phyloP scores from a whole-genome alignment of 352 stramenopile genomes.

The Phytophthora quininea region DNA sequence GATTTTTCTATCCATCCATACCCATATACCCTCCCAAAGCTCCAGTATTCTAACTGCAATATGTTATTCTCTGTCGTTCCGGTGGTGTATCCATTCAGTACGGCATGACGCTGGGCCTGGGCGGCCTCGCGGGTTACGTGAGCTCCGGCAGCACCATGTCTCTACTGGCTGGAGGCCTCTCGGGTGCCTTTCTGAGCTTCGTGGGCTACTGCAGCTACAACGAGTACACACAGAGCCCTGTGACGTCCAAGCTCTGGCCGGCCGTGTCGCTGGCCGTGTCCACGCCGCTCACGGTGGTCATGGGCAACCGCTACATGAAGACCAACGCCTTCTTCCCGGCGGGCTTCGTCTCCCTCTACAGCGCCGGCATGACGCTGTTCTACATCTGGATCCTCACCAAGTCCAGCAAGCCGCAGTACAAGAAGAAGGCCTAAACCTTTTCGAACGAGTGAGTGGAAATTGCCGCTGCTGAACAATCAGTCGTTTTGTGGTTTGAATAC shows the following conservation, averaged over 20 bases:
- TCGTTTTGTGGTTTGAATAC: slow-evolving; percentile 6
- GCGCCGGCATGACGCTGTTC: slow-evolving; percentile 80
- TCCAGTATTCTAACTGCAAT: too few species aligned
- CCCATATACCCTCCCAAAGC: background rate
- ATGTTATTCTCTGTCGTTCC: slow-evolving; percentile 6
- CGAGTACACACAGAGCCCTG: slow-evolving; percentile 81
- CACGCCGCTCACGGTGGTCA: slow-evolving; percentile 69
- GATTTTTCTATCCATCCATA: slow-evolving; percentile 11
- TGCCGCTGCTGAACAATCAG: background rate
- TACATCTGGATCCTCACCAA: slow-evolving; percentile 77
- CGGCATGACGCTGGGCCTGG: slow-evolving; percentile 70
- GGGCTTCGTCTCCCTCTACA: slow-evolving; percentile 64
- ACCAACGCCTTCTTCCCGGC: slow-evolving; percentile 78
- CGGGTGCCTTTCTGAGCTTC: slow-evolving; percentile 76
- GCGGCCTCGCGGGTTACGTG: slow-evolving; percentile 76
- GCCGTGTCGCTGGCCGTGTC: slow-evolving; percentile 72
- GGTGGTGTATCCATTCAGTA: slow-evolving; percentile 53
- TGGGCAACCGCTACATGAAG: slow-evolving; percentile 79
- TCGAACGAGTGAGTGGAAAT: background rate
- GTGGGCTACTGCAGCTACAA: slow-evolving; percentile 87
- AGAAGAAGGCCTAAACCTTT: slow-evolving; percentile 64
- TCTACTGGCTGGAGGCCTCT: slow-evolving; percentile 60
- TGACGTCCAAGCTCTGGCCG: slow-evolving; percentile 84
- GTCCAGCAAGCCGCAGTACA: slow-evolving; percentile 79
- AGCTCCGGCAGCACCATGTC: slow-evolving; percentile 78